Conservation (phyloP, 2,329 filamentous ascomycete genomes). For the Talaromyces sp. region DNA sequence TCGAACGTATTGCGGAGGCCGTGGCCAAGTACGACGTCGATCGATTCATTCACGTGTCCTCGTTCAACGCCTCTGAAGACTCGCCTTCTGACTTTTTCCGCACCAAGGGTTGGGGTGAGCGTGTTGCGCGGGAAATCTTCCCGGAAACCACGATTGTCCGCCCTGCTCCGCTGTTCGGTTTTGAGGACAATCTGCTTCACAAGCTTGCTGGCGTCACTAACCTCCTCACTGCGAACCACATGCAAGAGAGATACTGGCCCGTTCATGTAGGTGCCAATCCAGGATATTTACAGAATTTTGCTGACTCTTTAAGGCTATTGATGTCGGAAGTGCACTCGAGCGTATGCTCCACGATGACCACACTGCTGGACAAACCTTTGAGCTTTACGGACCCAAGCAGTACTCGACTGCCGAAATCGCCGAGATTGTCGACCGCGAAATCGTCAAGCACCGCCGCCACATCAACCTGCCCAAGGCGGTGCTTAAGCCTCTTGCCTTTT, state of each 20-base stretch:
- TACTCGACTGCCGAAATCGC: constrained; percentile 87
- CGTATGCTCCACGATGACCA: constrained; percentile 85
- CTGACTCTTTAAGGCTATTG: constrained; percentile 59
- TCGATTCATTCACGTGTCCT: constrained; percentile 93
- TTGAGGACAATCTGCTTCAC: constrained; percentile 87
- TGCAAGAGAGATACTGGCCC: constrained; percentile 85
- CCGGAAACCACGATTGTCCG: constrained; percentile 96
- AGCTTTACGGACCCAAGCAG: constrained; percentile 89
- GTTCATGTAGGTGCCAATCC: constrained; percentile 65
- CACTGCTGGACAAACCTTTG: constrained; percentile 85
- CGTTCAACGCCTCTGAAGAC: constrained; percentile 77
- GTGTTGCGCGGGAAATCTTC: constrained; percentile 80
- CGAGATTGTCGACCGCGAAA: constrained; percentile 84
- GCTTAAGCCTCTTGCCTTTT: constrained; percentile 66
- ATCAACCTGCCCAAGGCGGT: constrained; percentile 82
- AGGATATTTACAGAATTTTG: neutral
- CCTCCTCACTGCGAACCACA: constrained; percentile 83
- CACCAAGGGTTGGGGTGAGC: constrained; percentile 82
- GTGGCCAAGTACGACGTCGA: constrained; percentile 98
- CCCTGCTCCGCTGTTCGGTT: constrained; percentile 89
- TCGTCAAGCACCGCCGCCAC: constrained; percentile 81
- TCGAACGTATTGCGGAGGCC: constrained; percentile 86
- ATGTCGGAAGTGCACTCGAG: constrained; percentile 85
- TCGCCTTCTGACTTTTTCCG: constrained; percentile 85
- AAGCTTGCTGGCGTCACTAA: constrained; percentile 76